Conservation (phyloP, 768 basidiomycete genomes). For the Suillus bovinus region DNA sequence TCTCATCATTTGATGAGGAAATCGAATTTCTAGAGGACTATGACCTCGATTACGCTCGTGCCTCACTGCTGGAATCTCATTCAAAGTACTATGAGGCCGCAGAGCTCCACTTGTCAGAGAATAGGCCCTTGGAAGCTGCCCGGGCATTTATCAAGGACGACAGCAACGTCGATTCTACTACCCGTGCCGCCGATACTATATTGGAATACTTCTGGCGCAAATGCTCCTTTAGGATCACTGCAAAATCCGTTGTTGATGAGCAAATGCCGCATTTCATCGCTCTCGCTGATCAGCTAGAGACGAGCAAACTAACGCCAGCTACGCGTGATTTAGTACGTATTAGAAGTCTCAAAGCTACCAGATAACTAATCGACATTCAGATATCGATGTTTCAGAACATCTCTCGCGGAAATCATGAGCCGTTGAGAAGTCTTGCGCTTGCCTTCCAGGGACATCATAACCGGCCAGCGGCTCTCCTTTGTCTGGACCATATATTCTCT, state of each 20-base stretch:
- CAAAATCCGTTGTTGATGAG: constrained; percentile 6
- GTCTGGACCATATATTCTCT: constrained; percentile 43
- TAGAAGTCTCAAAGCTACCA: constrained; percentile 13
- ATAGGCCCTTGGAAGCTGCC: constrained; percentile 48
- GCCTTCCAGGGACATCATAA: constrained; percentile 31
- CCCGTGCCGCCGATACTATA: constrained; percentile 40
- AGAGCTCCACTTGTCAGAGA: constrained; percentile 49
- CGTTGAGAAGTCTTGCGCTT: constrained; percentile 34
- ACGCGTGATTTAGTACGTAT: constrained; percentile 16
- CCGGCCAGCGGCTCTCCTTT: constrained; percentile 39
- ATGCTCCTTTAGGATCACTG: constrained; percentile 41
- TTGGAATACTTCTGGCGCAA: constrained; percentile 47
- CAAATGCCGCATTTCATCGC: constrained; percentile 25
- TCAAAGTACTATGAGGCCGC: constrained; percentile 51
- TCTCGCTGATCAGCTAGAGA: constrained; percentile 20
- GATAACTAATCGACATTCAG: constrained; percentile 17
- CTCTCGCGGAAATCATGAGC: constrained; percentile 16
- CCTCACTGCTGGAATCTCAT: constrained; percentile 42
- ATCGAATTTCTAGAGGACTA: constrained; percentile 58
- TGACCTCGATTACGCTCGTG: constrained; percentile 50
- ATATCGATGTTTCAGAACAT: constrained; percentile 41
- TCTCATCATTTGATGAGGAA: constrained; percentile 51
- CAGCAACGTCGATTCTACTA: constrained; percentile 25
- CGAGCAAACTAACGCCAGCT: constrained; percentile 9
- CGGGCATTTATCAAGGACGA: constrained; percentile 41